Percentiles rank a stretch among this genome's conserved stretches.
Conservation (phyloP, 441 rosid species). For the Aquilaria agallochum region DNA sequence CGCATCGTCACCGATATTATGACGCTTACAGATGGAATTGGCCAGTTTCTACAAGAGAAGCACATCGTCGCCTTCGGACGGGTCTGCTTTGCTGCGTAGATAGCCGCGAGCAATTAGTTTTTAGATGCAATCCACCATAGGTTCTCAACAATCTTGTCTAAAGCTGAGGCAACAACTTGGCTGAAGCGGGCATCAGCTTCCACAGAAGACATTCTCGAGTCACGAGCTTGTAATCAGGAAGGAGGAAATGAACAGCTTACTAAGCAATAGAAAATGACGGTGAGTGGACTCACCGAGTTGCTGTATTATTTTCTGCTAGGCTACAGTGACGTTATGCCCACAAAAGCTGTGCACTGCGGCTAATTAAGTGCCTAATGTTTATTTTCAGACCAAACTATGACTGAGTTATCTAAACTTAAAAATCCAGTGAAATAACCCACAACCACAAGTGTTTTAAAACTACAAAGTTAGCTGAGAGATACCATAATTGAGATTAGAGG, state of each 20-base stretch:
- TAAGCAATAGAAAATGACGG: not conserved
- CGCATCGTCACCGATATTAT: conserved; percentile 75
- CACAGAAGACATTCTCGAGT: conserved; percentile 97
- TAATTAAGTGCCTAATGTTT: no score
- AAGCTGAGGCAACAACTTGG: conserved; percentile 68
- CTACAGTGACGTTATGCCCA: no score
- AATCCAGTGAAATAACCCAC: no score
- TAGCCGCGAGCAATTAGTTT: conserved; percentile 83
- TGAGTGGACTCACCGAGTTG: conserved; percentile 20
- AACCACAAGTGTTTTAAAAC: no score
- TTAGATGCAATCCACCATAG: conserved; percentile 83
- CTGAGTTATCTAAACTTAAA: no score
- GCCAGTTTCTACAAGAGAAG: conserved; percentile 57
- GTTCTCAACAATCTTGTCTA: conserved; percentile 92
- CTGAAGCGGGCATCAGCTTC: conserved; percentile 97
- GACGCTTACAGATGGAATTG: conserved; percentile 82
- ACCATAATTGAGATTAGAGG: no score
- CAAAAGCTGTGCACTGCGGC: no score
- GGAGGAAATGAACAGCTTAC: no score
- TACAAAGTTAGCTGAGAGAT: no score
- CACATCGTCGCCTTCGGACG: conserved; percentile 68
- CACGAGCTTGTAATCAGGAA: not conserved
- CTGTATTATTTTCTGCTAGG: not conserved
- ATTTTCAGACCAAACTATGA: no score
- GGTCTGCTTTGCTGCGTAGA: conserved; percentile 90